Conservation (phyloP, 805 yeast species). For the Brettanomyces sp. region DNA sequence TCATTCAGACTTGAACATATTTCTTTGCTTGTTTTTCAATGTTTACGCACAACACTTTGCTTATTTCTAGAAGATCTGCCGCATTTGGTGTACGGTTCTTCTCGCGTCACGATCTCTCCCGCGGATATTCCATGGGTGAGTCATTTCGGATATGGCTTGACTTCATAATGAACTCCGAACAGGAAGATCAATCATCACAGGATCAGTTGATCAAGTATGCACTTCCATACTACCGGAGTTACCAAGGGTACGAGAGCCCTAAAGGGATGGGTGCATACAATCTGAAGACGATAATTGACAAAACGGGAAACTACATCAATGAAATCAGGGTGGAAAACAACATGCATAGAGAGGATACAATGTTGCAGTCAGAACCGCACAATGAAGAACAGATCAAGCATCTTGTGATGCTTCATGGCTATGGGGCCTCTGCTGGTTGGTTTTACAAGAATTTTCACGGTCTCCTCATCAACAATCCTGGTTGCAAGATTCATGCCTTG, state of each 20-base stretch:
- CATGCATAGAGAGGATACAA: slow-evolving; percentile 1
- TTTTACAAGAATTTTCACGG: slow-evolving; percentile 44
- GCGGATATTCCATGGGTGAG: slow-evolving; percentile 8
- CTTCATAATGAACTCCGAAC: slow-evolving; percentile 8
- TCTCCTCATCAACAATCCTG: slow-evolving; percentile 21
- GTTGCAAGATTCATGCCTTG: slow-evolving; percentile 28
- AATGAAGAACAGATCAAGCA: slow-evolving; percentile 15
- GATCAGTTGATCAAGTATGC: slow-evolving; percentile 13
- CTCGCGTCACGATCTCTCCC: too few relatives aligned
- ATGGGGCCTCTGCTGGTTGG: slow-evolving; percentile 48
- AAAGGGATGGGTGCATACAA: slow-evolving; percentile 10
- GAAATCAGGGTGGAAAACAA: slow-evolving; percentile 20
- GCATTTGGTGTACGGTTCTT: too few relatives aligned
- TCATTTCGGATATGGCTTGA: slow-evolving; percentile 19
- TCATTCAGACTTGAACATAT: too few relatives aligned
- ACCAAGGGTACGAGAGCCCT: slow-evolving; percentile 2
- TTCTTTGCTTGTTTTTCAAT: too few relatives aligned
- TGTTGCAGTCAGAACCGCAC: not conserved
- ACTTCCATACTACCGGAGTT: slow-evolving; percentile 19
- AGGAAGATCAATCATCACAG: slow-evolving; percentile 16
- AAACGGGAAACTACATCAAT: slow-evolving; percentile 12
- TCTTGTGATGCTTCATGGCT: slow-evolving; percentile 47
- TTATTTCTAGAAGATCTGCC: too few relatives aligned
- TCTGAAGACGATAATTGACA: slow-evolving; percentile 8
- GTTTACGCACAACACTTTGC: too few relatives aligned